phyloP scores from a whole-genome alignment of 2,329 filamentous ascomycete species.

The Stenocarpella maydis region DNA sequence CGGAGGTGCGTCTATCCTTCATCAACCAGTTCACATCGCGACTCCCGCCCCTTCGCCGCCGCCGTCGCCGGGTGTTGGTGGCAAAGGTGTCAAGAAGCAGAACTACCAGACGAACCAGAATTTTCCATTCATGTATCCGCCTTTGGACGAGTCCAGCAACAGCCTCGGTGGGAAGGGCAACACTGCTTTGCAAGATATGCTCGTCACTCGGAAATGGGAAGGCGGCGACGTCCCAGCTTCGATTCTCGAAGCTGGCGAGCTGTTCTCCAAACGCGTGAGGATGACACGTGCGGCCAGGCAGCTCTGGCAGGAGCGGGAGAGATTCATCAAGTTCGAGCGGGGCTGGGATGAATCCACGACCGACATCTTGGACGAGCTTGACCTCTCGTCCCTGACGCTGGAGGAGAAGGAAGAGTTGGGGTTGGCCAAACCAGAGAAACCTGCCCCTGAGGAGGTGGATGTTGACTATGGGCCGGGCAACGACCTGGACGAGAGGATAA shows the following conservation, averaged over 20 bases:
- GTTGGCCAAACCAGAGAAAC: slow-evolving; percentile 53
- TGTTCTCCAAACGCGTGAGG: slow-evolving; percentile 89
- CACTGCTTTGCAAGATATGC: slow-evolving; percentile 78
- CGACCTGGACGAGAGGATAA: slow-evolving; percentile 61
- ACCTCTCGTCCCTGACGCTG: slow-evolving; percentile 46
- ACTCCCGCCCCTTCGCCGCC: slow-evolving; percentile 96
- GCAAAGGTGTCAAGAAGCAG: slow-evolving; percentile 96
- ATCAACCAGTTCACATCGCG: slow-evolving; percentile 98
- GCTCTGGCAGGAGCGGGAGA: slow-evolving; percentile 92
- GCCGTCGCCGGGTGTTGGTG: slow-evolving; percentile 84
- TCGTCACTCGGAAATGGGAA: slow-evolving; percentile 88
- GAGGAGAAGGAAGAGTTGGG: slow-evolving; percentile 58
- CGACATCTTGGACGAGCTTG: slow-evolving; percentile 50
- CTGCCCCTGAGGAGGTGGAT: slow-evolving; percentile 47
- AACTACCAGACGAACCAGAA: slow-evolving; percentile 99
- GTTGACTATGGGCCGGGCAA: slow-evolving; percentile 62
- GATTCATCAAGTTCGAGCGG: slow-evolving; percentile 89
- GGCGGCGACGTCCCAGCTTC: slow-evolving; percentile 94
- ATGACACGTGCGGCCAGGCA: slow-evolving; percentile 93
- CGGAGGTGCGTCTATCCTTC: slow-evolving; percentile 80
- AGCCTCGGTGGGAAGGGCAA: slow-evolving; percentile 88
- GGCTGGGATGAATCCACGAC: slow-evolving; percentile 75
- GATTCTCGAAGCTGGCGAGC: slow-evolving; percentile 90
- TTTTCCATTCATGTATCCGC: slow-evolving; percentile 97
- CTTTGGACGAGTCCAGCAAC: slow-evolving; percentile 87